Percentiles rank a stretch among this genome's conserved stretches.
These are phyloP conservation scores for Cutaneotrichosporon mucoides DNA, from an alignment of 1,284 basidiomycete genomes.

Conservation along the genomic window DNA sequence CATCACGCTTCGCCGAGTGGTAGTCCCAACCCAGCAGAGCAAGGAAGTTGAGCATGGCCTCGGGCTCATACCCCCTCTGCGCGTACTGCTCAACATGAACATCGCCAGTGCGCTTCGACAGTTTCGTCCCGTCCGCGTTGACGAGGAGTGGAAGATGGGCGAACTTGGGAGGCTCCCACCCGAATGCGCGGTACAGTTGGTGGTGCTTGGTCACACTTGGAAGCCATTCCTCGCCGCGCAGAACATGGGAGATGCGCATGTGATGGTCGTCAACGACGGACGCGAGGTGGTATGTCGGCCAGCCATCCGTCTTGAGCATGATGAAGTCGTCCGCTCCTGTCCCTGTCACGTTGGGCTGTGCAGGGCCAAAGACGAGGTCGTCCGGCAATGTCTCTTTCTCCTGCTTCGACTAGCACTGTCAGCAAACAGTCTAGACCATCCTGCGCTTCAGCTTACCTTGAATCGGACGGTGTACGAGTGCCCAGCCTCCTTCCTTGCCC, in stretches of 20 bases:
- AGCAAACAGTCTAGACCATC: not conserved
- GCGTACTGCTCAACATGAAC: conserved; percentile 82
- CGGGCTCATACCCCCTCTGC: conserved; percentile 81
- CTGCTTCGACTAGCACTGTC: conserved; percentile 15
- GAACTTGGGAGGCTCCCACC: conserved; percentile 69
- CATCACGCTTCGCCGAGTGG: conserved; percentile 31
- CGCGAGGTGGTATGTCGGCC: conserved; percentile 95
- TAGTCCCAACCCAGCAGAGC: conserved; percentile 89
- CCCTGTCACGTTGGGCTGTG: conserved; percentile 23
- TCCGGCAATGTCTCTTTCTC: conserved; percentile 20
- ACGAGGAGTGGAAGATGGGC: conserved; percentile 88
- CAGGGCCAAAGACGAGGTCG: conserved; percentile 34
- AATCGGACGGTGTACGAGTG: conserved; percentile 79
- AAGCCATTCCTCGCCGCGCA: conserved; percentile 96
- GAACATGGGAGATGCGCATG: conserved; percentile 93
- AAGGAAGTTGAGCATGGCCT: conserved; percentile 87
- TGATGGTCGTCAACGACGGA: conserved; percentile 92
- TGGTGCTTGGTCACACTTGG: conserved; percentile 91
- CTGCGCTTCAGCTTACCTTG: conserved; percentile 58
- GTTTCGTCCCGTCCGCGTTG: conserved; percentile 86
- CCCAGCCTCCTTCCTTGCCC: conserved; percentile 65
- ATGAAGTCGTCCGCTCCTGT: conserved; percentile 71
- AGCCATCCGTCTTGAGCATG: conserved; percentile 84
- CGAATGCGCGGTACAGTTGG: conserved; percentile 77
- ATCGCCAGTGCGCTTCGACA: conserved; percentile 90